Base-by-base conservation (phyloP, 2,329 filamentous ascomycete species). In the Colletotrichum theobromicola region DNA sequence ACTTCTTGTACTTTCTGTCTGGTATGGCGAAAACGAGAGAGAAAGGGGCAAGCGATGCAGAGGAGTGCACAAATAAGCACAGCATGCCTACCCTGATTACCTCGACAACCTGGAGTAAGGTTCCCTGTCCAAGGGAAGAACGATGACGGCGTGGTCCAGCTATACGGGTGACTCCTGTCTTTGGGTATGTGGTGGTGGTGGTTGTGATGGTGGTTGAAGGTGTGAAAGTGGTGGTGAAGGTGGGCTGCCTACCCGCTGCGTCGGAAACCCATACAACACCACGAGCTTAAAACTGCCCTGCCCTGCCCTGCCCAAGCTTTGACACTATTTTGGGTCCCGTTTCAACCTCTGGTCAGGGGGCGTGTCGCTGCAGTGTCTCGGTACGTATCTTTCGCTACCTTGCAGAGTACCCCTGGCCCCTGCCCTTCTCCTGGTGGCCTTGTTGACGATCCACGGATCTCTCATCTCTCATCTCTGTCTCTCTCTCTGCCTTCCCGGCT, bases 251-350 rank as follows among this genome's bases (percentile, higher is more conserved):
- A 46, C 26, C 72, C 68, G 46, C 57, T 50, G 32, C 63, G 32
- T 62, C 58, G 55, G 72, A 57, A 61, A 62, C 46, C 53, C 21
- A 34, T 28, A 30, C 53, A 9, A 7, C 57, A 64, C 35, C 34
- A 34, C 58, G 12, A 73, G 58, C 58, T 46, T 58, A 64, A 60
- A 64, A 42, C 30, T 57, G 53, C 26, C 13, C 34, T 46, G 57
- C 34, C 67, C 30, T 57, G 53, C 26, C 13, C 34, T 46, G 57
- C 34, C 67, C 30, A 62, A 53, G 72, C 55, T 67, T 71, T 66
- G 67, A 37, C 61, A 24, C 67, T 67, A 74, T 57, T 63, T 58
- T 58, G 42, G 68, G 42, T 57, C 26, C 57, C 63, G 57, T 72
- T 67, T 67, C 68, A 72, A 63, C 62, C 24, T 12, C 42, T 34